These are phyloP conservation scores for Papiliotrema terrestris DNA, from an alignment of 1,284 basidiomycete species.

Conservation along the genomic window DNA sequence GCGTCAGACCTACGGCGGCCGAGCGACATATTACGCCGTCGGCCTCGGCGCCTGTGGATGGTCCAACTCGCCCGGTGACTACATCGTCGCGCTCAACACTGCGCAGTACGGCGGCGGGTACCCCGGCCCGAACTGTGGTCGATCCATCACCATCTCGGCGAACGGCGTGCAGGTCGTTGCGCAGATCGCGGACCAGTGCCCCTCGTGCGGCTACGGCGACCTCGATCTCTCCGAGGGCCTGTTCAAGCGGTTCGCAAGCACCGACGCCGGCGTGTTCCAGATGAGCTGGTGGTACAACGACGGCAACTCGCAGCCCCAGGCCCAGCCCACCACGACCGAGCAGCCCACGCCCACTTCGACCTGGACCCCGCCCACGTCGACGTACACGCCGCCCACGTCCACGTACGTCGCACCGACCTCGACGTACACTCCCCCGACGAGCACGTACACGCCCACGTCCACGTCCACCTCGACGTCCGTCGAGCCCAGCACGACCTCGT, in stretches of 20 bases:
- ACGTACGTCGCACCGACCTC: slow-evolving; percentile 15
- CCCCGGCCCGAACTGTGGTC: slow-evolving; percentile 61
- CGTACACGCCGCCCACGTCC: slow-evolving; percentile 12
- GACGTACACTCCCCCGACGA: slow-evolving; percentile 14
- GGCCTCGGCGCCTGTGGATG: slow-evolving; percentile 43
- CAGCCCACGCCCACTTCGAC: slow-evolving; percentile 24
- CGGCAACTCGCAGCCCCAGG: slow-evolving; percentile 27
- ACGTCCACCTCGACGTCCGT: slow-evolving; percentile 18
- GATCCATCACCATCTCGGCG: slow-evolving; percentile 58
- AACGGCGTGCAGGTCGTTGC: slow-evolving; percentile 58
- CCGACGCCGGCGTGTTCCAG: slow-evolving; percentile 55
- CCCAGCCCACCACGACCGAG: slow-evolving; percentile 13
- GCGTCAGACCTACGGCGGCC: slow-evolving; percentile 17
- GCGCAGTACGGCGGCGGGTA: slow-evolving; percentile 49
- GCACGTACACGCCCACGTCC: slow-evolving; percentile 34
- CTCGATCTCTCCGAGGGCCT: slow-evolving; percentile 75
- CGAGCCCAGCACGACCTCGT: slow-evolving; percentile 8
- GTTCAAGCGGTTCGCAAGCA: slow-evolving; percentile 56
- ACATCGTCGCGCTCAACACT: slow-evolving; percentile 46
- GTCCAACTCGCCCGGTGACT: slow-evolving; percentile 30
- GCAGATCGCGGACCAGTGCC: slow-evolving; percentile 64
- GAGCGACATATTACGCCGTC: slow-evolving; percentile 43
- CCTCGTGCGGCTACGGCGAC: slow-evolving; percentile 53
- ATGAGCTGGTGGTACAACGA: slow-evolving; percentile 59
- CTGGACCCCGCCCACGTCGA: slow-evolving; percentile 15